Base-by-base conservation (phyloP, 352 stramenopile species). In the Pythium periplocum region DNA sequence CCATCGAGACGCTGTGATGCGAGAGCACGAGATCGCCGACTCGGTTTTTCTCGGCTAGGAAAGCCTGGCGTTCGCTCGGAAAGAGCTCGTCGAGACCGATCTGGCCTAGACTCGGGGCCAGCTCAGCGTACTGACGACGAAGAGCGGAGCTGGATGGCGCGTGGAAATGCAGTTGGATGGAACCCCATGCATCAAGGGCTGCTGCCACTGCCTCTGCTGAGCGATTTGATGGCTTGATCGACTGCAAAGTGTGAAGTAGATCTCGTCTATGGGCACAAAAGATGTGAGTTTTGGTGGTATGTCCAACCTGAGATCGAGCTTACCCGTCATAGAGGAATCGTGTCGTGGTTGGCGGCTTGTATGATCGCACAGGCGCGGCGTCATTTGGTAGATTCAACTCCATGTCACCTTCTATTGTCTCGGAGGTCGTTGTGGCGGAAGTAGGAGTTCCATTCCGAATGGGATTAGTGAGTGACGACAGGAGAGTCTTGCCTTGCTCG, bases 271-370 rank as follows among this genome's bases (percentile, higher is more conserved):
- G 8, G 39, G 0, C n/a, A 30, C 44, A 26, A 9, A 26, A 38
- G 10, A 32, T 4, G 9, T 45, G 30, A 43, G 48, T 51, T 48
- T 10, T 37, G 42, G 38, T 42, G 12, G 38, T 42, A 12, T 42
- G 38, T 42, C 7, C 7, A 12, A 42, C 12, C 7, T 42, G 38
- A 42, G 38, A 42, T 12, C 38, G 12, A 42, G 6, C 51, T 9
- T 61, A 88, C 77, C 75, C 65, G 49, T 87, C 76, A 46, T 87
- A 92, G 39, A 92, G 68, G 51, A 92, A 87, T 31, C 78, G 66
- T 8, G 60, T 59, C 2, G 51, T 55, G 9, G 47, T 43, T 26
- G 58, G 51, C 11, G 52, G 58, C 37, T 60, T 59, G 52, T 51
- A 65, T 0, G 58, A 55, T 10, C 39, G 45, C 35, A 35, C 33